A percentile compares a stretch with the other conserved stretches of the same genome.
Evolutionary conservation across 1,139 yeast species (phyloP).

Genomic region (Yamadazyma conglobata): DNA sequence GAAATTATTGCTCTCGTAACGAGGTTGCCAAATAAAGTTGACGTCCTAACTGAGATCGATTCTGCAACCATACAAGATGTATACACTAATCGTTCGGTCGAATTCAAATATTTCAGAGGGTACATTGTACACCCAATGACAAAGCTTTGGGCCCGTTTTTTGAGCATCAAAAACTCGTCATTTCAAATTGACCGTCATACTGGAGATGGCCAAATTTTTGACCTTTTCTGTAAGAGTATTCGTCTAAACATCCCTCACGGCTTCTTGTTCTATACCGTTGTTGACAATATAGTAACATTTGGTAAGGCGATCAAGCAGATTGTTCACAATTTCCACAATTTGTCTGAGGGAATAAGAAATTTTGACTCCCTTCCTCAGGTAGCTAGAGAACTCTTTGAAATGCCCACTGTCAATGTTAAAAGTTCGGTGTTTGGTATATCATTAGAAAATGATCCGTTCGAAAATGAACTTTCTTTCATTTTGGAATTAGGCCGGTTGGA

Average conservation of each 20-base stretch:
- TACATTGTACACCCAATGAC: slow-evolving; percentile 57
- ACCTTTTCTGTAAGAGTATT: slow-evolving; percentile 25
- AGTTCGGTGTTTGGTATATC: slow-evolving; percentile 33
- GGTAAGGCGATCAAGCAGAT: slow-evolving; percentile 60
- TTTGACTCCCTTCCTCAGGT: slow-evolving; percentile 33
- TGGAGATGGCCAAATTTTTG: slow-evolving; percentile 13
- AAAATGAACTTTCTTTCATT: slow-evolving; percentile 36
- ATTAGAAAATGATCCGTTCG: slow-evolving; percentile 43
- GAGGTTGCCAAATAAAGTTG: slow-evolving; percentile 49
- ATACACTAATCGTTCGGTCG: slow-evolving; percentile 25
- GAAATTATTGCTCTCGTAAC: slow-evolving; percentile 44
- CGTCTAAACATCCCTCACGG: slow-evolving; percentile 53
- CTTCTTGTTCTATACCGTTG: slow-evolving; percentile 59
- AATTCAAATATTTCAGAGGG: slow-evolving; percentile 39
- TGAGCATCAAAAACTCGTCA: slow-evolving; percentile 29
- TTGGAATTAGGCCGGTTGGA: slow-evolving; percentile 38
- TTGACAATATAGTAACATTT: slow-evolving; percentile 62
- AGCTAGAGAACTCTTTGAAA: slow-evolving; percentile 25
- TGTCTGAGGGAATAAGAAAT: slow-evolving; percentile 34
- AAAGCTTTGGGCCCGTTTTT: slow-evolving; percentile 40
- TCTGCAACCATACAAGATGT: slow-evolving; percentile 29
- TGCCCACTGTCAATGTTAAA: slow-evolving; percentile 33
- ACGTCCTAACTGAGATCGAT: slow-evolving; percentile 50
- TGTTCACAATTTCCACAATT: slow-evolving; percentile 43
- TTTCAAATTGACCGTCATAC: slow-evolving; percentile 19